Conservation (phyloP, 495 filamentous ascomycete species). For the Sordaria brevicollis region DNA sequence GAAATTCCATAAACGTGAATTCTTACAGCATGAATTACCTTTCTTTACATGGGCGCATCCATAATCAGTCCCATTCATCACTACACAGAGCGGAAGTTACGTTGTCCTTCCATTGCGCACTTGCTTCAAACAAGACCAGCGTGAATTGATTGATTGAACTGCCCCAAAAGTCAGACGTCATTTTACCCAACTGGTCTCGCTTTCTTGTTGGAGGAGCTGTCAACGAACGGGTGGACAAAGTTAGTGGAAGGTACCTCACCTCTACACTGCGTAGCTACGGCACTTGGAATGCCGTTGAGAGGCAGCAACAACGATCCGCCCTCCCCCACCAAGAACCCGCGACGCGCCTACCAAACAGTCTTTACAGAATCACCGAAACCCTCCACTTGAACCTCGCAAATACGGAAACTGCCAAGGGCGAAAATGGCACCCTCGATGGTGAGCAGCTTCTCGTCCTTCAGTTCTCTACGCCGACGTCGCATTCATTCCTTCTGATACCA, state of each 20-base stretch:
- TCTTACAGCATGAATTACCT: background rate
- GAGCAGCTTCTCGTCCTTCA: constrained; percentile 2
- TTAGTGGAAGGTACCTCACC: background rate
- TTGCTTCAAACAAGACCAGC: background rate
- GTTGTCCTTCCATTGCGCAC: background rate
- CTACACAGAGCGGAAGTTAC: background rate
- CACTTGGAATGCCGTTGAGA: background rate
- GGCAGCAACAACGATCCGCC: background rate
- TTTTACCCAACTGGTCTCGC: background rate
- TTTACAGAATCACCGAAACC: background rate
- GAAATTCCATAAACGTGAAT: background rate
- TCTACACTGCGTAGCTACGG: background rate
- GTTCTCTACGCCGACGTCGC: background rate
- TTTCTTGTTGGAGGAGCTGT: background rate
- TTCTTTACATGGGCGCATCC: background rate
- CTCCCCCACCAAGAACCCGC: background rate
- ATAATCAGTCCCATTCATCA: background rate
- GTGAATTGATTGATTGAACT: background rate
- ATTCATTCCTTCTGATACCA: constrained; percentile 4
- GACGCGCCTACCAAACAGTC: background rate
- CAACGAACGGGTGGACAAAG: background rate
- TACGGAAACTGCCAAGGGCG: background rate
- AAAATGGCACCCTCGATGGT: constrained; percentile 22
- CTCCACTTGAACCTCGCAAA: background rate
- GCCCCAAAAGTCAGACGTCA: background rate